A percentile compares a stretch with the other conserved stretches of the same genome.
These are phyloP conservation scores for Microascus cirrosus DNA, from an alignment of 2,329 filamentous ascomycete genomes.

Conservation along the genomic window DNA sequence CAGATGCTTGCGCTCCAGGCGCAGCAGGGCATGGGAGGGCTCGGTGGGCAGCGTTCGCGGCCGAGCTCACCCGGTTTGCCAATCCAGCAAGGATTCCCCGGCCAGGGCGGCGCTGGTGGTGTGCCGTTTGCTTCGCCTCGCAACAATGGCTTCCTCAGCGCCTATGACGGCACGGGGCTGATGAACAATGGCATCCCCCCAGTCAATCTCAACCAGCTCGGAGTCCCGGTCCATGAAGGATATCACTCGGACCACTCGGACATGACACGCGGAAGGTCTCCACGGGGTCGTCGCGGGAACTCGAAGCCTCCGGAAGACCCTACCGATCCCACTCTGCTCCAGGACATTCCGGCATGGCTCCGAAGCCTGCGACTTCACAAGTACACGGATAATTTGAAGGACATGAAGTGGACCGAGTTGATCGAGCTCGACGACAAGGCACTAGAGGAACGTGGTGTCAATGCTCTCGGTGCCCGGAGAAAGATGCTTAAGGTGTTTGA, in stretches of 20 bases:
- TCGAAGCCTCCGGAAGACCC: slow-evolving; percentile 98
- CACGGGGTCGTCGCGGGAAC: slow-evolving; percentile 82
- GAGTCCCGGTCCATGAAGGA: slow-evolving; percentile 61
- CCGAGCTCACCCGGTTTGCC: slow-evolving; percentile 82
- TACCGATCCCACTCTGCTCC: slow-evolving; percentile 77
- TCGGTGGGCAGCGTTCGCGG: slow-evolving; percentile 67
- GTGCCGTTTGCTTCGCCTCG: slow-evolving; percentile 75
- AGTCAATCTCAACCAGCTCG: slow-evolving; percentile 62
- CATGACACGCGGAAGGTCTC: slow-evolving; percentile 80
- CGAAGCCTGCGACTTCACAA: slow-evolving; percentile 92
- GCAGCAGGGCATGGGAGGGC: slow-evolving; percentile 40
- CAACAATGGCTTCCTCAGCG: slow-evolving; percentile 86
- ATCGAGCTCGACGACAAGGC: slow-evolving; percentile 88
- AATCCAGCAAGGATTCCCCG: slow-evolving; percentile 52
- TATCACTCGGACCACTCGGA: slow-evolving; percentile 93
- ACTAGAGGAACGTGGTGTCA: slow-evolving; percentile 85
- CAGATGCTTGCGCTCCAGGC: slow-evolving; percentile 75
- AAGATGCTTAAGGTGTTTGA: slow-evolving; percentile 99
- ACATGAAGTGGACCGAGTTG: slow-evolving; percentile 91
- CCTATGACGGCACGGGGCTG: slow-evolving; percentile 73
- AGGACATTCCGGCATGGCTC: slow-evolving; percentile 94
- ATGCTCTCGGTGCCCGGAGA: slow-evolving; percentile 83
- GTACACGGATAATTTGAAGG: slow-evolving; percentile 96
- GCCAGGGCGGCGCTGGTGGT: slow-evolving; percentile 42
- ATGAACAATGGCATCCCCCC: slow-evolving; percentile 58